Base-by-base conservation (phyloP, 495 filamentous ascomycete species). In the Apodospora peruviana region DNA sequence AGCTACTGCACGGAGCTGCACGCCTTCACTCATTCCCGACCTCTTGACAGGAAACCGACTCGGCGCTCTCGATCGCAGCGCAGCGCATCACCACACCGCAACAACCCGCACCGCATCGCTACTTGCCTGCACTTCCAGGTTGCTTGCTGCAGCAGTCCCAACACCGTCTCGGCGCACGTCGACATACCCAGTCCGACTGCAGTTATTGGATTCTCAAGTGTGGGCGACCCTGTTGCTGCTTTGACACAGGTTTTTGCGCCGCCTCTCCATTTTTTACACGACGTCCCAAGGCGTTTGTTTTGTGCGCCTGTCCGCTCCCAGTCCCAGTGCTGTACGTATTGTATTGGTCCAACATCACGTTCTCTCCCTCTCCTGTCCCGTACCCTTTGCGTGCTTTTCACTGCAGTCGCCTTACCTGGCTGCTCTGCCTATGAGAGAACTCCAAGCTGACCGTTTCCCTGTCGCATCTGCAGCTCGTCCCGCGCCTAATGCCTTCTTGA, bases 401-500 rank as follows among this genome's bases (percentile, higher is more conserved):
- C 38, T 38, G 46, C 36, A n/a, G 47, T 45, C 44, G n/a, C 19
- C 38, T 14, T 27, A 19, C 40, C 36, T 45, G 37, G 17, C 19
- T 56, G 19, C 45, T 38, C 48, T 49, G 44, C 50, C 60, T 59
- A 55, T 55, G 54, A 41, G 49, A 58, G 45, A 48, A 58, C 34
- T 43, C 40, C 45, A 34, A 50, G 59, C 59, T 62, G 52, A 62
- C 61, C 51, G 27, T 53, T 45, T 41, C 36, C 40, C 43, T 43
- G 34, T 36, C 25, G 38, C 29, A 4, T 50, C 51, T 48, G 41
- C 57, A 65, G 55, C 45, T 60, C 48, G 54, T 56, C 50, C 47
- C 57, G 59, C 55, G 58, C 40, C 57, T 57, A 23, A 65, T 67
- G 60, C 48, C 54, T 53, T 57, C 49, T 25, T 65, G 49, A 60